Evolutionary conservation across 2,329 filamentous ascomycete species (phyloP), one percentile per base, ranked within the genome.

Genomic region (Monascus ruber): DNA sequence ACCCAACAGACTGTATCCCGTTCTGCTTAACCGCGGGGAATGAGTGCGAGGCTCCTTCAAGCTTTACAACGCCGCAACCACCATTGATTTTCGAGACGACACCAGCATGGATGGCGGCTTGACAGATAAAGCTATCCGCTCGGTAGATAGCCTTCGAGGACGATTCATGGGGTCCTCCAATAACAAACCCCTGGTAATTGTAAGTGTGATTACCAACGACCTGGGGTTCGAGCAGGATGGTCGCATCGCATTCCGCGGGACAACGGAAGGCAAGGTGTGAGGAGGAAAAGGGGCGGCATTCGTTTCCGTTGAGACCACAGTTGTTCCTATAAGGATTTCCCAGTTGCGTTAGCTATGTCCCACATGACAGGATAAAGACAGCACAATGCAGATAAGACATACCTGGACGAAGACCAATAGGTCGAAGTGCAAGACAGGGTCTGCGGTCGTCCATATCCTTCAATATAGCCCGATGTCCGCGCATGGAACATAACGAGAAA

Each of bases 51-150:
- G 79, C 72, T 24, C 88, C 88, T 24, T 84, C 71, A 31, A 91
- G 70, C 39, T 76, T 73, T 27, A 91, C 74, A 3, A 93, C 84
- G 41, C 87, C 87, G 50, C 87, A 94, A 1, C 87, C 87, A 31
- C 87, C 87, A 26, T 74, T 68, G 0, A 69, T 63, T 52, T 87
- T 77, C 29, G 75, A 76, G 43, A 93, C 76, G 50, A 88, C 71
- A 17, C 86, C 87, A 1, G 85, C 79, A 55, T 94, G 87, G 36
- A 94, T 84, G 28, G 86, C 87, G 8, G 87, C 74, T 42, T 79
- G 81, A 55, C 87, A 94, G 39, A 94, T 81, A 63, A 85, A 93
- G 9, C 85, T 93, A 61, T 94, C 87, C 6, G 83, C 86, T 11
- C 91, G 82, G 59, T 96, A 96, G 24, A 83, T 69, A 0, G 81